Evolutionary conservation across 2,329 filamentous ascomycete species (phyloP).

Genomic region (Penicillium sp.): DNA sequence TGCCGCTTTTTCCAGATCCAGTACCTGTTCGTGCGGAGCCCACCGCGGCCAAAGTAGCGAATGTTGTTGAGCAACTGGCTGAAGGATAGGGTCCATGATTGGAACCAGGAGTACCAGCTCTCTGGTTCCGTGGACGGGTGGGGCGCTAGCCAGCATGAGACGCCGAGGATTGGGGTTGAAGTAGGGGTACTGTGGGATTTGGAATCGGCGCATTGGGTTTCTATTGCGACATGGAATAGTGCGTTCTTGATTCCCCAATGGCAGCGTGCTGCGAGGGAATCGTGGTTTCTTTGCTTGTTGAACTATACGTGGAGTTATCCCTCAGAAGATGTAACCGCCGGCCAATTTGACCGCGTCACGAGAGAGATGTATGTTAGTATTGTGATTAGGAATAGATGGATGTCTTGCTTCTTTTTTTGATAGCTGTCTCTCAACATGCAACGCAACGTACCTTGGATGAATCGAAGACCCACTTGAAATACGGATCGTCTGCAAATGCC

Average conservation of each 20-base stretch:
- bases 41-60: constrained; percentile 62
- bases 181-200: constrained; percentile 8
- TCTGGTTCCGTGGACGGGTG: constrained; percentile 49
- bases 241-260: constrained; percentile 71
- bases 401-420: neutral
- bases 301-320: constrained; percentile 47
- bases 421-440: constrained; percentile 28
- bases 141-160: constrained; percentile 72
- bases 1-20: constrained; percentile 74
- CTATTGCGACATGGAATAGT: constrained; percentile 69
- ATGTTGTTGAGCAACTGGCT: constrained; percentile 66
- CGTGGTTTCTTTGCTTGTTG: constrained; percentile 58
- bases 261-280: constrained; percentile 64
- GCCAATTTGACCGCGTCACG: constrained; percentile 19
- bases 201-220: constrained; percentile 35
- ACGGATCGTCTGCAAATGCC: constrained; percentile 66
- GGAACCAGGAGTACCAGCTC: constrained; percentile 64
- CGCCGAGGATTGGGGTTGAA: constrained; percentile 58
- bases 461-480: constrained; percentile 66
- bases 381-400: too few species aligned
- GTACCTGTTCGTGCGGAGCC: constrained; percentile 64
- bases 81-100: constrained; percentile 62
- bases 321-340: constrained; percentile 9
- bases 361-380: constrained; percentile 20
- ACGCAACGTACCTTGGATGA: constrained; percentile 51